Evolutionary conservation across 2,329 filamentous ascomycete genomes (phyloP), one percentile per base, ranked within the genome.

Genomic region (Emericellopsis atlantica): DNA sequence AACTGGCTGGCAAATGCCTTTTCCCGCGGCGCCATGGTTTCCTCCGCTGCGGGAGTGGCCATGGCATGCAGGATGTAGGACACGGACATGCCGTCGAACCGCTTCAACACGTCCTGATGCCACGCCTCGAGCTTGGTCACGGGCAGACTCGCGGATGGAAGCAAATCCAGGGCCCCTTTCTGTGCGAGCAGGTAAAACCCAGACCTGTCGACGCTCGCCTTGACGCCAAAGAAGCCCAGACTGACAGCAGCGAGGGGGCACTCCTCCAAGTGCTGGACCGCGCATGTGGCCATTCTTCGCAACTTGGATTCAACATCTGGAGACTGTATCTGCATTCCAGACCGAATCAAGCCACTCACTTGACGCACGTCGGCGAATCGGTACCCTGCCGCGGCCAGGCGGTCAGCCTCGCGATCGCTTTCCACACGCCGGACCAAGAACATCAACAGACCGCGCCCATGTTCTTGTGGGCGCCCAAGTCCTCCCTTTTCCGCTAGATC

Each of bases 361-460:
- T 87, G 78, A 42, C 72, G 70, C 11, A 79, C 61, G 29, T 76
- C 70, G 3, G 83, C 83, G 51, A 94, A 94, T n/a, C 83, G 76
- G 56, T 80, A 93, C 1, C 88, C 87, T 10, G 74, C 65, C 1
- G 84, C 76, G 46, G 81, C 73, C 12, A 94, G 68, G 23, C 72
- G 70, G 40, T 75, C 69, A 0, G 74, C 68, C 31, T 88, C 83
- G 1, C 70, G 64, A 29, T 66, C 65, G 29, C 60, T 65, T 29
- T 69, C 66, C 2, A 83, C 67, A 35, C 71, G 71, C 10, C 79
- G 81, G 6, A 88, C 81, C 9, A 93, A 70, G 50, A 93, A 88
- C 56, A 95, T 75, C 36, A 93, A 69, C 41, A 89, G 85, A 1
- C 88, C 87, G 44, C 78, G 79, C 4, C 82, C 82, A 32, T 77